These are phyloP conservation scores for Ceratorhiza oryzae-sativae DNA, from an alignment of 1,284 basidiomycete species.

Conservation along the genomic window DNA sequence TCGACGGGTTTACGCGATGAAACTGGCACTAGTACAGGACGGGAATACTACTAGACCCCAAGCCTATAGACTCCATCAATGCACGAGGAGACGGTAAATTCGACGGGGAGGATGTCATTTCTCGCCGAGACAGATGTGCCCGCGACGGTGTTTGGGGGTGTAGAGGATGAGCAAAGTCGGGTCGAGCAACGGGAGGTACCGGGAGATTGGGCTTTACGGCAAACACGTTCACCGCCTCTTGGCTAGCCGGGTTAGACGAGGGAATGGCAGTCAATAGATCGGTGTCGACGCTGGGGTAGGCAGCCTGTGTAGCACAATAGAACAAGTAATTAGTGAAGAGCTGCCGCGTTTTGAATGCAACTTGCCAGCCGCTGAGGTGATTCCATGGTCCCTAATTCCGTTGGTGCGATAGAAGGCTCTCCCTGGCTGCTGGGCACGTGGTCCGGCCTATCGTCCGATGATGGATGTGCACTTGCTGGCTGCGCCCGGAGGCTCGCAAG, in stretches of 20 bases:
- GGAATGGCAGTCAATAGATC: slow-evolving; percentile 11
- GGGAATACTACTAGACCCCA: background rate
- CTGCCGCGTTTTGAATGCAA: background rate
- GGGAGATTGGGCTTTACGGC: background rate
- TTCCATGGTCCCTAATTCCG: slow-evolving; percentile 18
- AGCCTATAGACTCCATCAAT: slow-evolving; percentile 2
- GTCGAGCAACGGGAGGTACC: slow-evolving; percentile 3
- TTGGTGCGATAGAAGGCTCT: slow-evolving; percentile 11
- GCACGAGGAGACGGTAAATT: slow-evolving; percentile 15
- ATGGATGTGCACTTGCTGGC: background rate
- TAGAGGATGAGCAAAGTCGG: slow-evolving; percentile 1
- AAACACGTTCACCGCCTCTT: background rate
- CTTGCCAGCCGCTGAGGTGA: slow-evolving; percentile 8
- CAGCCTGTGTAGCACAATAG: background rate
- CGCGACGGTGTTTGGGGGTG: background rate
- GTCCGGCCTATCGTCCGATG: slow-evolving; percentile 3
- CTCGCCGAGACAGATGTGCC: background rate
- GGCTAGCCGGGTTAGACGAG: slow-evolving; percentile 5
- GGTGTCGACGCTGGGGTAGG: background rate
- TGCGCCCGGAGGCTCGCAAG: slow-evolving; percentile 9
- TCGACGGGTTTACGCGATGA: background rate
- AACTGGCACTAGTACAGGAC: background rate
- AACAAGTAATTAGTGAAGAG: background rate
- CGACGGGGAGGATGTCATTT: slow-evolving; percentile 2
- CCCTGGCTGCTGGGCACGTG: slow-evolving; percentile 22